Percentiles rank a stretch among this genome's conserved stretches.
phyloP scores from a whole-genome alignment of 2,329 filamentous ascomycete species.

The Rhynchosporium agropyri region DNA sequence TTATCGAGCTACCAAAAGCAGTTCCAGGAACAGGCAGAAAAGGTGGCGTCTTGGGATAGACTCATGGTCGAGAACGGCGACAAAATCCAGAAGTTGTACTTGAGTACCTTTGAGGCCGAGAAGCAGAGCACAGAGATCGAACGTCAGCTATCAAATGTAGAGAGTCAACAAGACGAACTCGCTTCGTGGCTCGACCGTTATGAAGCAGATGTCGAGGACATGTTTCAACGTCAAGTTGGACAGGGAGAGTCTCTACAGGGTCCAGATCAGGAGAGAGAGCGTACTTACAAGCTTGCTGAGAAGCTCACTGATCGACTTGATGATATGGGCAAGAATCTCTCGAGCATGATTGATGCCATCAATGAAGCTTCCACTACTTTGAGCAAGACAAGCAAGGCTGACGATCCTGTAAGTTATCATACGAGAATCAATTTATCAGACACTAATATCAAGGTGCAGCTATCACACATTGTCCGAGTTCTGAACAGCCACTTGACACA shows the following conservation, averaged over 20 bases:
- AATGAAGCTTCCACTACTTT: slow-evolving; percentile 89
- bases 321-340: slow-evolving; percentile 89
- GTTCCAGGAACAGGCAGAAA: slow-evolving; percentile 86
- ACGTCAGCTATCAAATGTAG: slow-evolving; percentile 83
- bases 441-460: slow-evolving; percentile 50
- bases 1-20: slow-evolving; percentile 96
- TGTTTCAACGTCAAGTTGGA: slow-evolving; percentile 80
- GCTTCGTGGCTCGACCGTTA: slow-evolving; percentile 87
- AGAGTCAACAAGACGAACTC: slow-evolving; percentile 90
- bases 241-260: slow-evolving; percentile 76
- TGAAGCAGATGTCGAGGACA: slow-evolving; percentile 85
- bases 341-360: slow-evolving; percentile 97
- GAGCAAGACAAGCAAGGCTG: slow-evolving; percentile 84
- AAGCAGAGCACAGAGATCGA: slow-evolving; percentile 92
- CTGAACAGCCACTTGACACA: slow-evolving; percentile 92
- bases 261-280: slow-evolving; percentile 92
- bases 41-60: slow-evolving; percentile 86
- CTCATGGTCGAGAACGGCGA: slow-evolving; percentile 91
- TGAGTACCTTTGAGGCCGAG: slow-evolving; percentile 91
- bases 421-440: neutral
- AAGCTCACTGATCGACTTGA: slow-evolving; percentile 88
- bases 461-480: slow-evolving; percentile 93
- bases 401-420: slow-evolving; percentile 72
- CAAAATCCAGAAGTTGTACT: slow-evolving; percentile 91
- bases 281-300: slow-evolving; percentile 94